phyloP scores from a whole-genome alignment of 805 yeast species.

The Teunomyces pallodes region DNA sequence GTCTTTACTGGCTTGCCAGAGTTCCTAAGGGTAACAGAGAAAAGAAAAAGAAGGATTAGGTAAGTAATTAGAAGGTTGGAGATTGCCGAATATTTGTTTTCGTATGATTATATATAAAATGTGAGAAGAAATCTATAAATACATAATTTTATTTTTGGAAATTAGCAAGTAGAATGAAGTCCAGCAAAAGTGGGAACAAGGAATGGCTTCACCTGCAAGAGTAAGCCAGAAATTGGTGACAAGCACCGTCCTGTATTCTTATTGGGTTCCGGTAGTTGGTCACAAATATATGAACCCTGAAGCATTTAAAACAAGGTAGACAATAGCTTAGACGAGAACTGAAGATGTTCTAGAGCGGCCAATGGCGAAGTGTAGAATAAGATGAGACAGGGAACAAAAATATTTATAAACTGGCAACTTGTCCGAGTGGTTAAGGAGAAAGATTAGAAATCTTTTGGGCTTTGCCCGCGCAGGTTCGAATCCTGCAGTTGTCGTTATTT shows the following conservation, averaged over 20 bases:
- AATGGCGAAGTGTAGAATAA: neutral
- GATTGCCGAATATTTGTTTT: neutral
- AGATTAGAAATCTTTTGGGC: slow-evolving; percentile 43
- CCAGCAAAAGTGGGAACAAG: too few relatives aligned
- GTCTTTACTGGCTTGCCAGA: slow-evolving; percentile 39
- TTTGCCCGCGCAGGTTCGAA: slow-evolving; percentile 50
- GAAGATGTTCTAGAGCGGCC: too few relatives aligned
- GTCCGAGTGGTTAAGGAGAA: slow-evolving; percentile 71
- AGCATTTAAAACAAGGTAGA: neutral
- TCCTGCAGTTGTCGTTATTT: slow-evolving; percentile 68
- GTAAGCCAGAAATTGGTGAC: neutral
- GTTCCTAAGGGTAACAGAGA: slow-evolving; percentile 34
- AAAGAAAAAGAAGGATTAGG: slow-evolving; percentile 16
- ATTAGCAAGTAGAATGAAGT: too few relatives aligned
- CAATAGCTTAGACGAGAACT: too few relatives aligned
- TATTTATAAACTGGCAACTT: slow-evolving; percentile 24
- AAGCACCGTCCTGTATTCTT: too few relatives aligned
- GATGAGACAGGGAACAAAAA: neutral
- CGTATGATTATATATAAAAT: neutral
- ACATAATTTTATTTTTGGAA: too few relatives aligned
- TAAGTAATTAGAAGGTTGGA: neutral
- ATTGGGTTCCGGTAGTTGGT: neutral
- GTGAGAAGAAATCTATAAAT: too few relatives aligned
- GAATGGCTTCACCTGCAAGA: neutral
- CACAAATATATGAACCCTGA: neutral